Conservation (phyloP, 2,329 filamentous ascomycete genomes). For the Conoideocrella luteorostrata region DNA sequence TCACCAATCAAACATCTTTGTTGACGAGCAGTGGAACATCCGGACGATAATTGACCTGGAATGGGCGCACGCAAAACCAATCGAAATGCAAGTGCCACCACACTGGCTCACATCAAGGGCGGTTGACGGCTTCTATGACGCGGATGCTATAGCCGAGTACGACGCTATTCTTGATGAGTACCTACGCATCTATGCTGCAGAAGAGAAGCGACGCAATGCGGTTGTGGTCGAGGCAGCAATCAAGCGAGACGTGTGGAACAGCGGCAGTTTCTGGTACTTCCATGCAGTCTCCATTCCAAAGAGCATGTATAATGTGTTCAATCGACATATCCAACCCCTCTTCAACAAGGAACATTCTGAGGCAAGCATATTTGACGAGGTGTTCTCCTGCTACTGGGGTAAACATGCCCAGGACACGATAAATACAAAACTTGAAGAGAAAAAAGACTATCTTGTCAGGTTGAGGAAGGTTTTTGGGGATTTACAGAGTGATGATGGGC, state of each 20-base stretch:
- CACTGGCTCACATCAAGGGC: constrained; percentile 18
- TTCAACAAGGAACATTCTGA: constrained; percentile 14
- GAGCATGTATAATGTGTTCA: constrained; percentile 15
- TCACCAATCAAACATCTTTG: constrained; percentile 29
- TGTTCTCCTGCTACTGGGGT: constrained; percentile 3
- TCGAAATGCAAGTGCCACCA: constrained; percentile 20
- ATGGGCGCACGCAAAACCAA: constrained; percentile 19
- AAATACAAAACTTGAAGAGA: neutral
- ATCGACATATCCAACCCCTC: constrained; percentile 13
- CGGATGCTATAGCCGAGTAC: constrained; percentile 2
- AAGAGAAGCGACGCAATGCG: constrained; percentile 8
- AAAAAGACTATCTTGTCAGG: neutral
- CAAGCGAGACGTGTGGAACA: constrained; percentile 4
- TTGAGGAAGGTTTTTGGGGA: neutral
- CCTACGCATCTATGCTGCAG: constrained; percentile 6
- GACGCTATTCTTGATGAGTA: constrained; percentile 8
- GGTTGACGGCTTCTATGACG: constrained; percentile 7
- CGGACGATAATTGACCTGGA: constrained; percentile 24
- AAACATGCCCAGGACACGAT: neutral
- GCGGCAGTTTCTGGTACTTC: constrained; percentile 17
- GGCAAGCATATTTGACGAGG: neutral
- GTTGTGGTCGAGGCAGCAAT: neutral
- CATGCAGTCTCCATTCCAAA: constrained; percentile 13
- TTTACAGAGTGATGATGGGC: no score
- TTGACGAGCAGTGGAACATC: constrained; percentile 25